Conservation (phyloP, 116 monocot genomes). For the Cymodocea nodosa region DNA sequence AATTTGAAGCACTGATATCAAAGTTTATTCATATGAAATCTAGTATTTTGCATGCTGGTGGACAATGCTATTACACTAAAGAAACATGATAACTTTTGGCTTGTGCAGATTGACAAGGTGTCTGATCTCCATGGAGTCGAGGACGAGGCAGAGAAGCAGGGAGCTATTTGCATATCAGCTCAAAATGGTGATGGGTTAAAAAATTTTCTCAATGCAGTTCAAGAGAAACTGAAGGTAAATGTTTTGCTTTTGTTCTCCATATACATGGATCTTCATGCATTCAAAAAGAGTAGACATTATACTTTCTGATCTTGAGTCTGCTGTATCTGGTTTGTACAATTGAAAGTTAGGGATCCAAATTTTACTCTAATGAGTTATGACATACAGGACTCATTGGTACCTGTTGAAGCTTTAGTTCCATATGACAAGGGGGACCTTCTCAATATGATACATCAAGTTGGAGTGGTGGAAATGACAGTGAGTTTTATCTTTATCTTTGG, state of each 20-base stretch:
- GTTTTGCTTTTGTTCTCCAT: background rate
- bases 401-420: constrained; percentile 77
- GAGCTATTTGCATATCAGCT: constrained; percentile 82
- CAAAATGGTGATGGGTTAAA: constrained; percentile 65
- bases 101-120: constrained; percentile 62
- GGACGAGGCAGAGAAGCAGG: constrained; percentile 45
- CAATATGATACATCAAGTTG: constrained; percentile 81
- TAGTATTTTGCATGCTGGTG: background rate
- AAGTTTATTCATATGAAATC: background rate
- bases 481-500: constrained; percentile 18
- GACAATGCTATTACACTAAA: background rate
- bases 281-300: no score
- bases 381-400: constrained; percentile 65
- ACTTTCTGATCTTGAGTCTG: no score
- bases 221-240: constrained; percentile 65
- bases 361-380: background rate
- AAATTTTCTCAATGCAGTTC: constrained; percentile 71
- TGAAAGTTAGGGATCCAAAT: background rate
- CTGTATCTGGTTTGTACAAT: no score
- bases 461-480: constrained; percentile 73
- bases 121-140: constrained; percentile 42
- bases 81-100: background rate
- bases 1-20: background rate
- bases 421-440: constrained; percentile 87
- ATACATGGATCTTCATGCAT: no score